These are phyloP conservation scores for Lonicera japonica DNA, from an alignment of 129 eudicot species.

Conservation along the genomic window DNA sequence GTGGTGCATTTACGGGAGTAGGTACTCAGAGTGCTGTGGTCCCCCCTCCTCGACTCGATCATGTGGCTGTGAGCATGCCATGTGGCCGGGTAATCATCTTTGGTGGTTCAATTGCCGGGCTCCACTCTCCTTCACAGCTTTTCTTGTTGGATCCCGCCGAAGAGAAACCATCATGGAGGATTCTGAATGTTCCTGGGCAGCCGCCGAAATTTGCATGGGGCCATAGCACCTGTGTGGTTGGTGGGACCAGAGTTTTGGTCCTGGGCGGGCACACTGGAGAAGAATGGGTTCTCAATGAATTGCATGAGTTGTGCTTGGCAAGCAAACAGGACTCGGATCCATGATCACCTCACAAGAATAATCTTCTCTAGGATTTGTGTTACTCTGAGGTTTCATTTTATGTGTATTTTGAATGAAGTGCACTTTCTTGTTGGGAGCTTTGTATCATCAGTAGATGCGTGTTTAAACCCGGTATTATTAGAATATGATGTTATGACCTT, in stretches of 20 bases:
- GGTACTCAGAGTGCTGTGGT: constrained; percentile 72
- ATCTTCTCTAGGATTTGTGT: background rate
- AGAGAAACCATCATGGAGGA: constrained; percentile 80
- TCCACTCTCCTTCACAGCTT: constrained; percentile 82
- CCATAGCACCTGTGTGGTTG: constrained; percentile 84
- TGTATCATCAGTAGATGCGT: background rate
- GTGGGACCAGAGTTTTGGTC: constrained; percentile 86
- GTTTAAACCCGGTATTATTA: too few species aligned
- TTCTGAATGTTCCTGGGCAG: constrained; percentile 64
- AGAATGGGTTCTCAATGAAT: constrained; percentile 85
- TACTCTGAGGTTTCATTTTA: background rate
- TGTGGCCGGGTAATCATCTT: constrained; percentile 80
- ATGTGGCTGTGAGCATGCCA: constrained; percentile 84
- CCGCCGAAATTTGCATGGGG: constrained; percentile 93
- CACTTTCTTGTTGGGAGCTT: background rate
- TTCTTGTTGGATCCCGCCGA: constrained; percentile 75
- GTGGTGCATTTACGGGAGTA: constrained; percentile 66
- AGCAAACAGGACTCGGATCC: constrained; percentile 58
- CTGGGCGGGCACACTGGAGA: constrained; percentile 85
- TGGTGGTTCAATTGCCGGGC: constrained; percentile 83
- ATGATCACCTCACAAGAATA: constrained; percentile 10
- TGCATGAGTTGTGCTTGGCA: constrained; percentile 77
- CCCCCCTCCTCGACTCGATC: constrained; percentile 90
- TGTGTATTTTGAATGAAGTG: background rate
- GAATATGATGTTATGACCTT: too few species aligned